Evolutionary conservation across 2,329 filamentous ascomycete genomes (phyloP), one percentile per base, ranked within the genome.

Genomic region (Fusarium humuli): DNA sequence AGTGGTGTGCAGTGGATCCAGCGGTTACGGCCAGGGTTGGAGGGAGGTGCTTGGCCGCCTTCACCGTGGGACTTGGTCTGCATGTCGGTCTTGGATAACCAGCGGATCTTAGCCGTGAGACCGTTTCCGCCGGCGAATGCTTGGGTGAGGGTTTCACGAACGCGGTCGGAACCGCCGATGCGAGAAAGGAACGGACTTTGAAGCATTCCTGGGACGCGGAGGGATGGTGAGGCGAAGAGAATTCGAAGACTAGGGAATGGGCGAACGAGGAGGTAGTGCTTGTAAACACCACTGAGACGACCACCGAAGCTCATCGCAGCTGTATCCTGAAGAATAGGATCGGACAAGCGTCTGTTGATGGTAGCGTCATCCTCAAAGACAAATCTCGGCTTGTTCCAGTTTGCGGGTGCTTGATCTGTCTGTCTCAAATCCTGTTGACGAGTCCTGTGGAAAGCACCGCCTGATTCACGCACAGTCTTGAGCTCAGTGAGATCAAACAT

Each of bases 1-100:
- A 94, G 80, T 5, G 92, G 92, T 23, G 92, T 94, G 75, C 91
- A 92, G 77, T 94, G 92, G 42, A 94, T 91, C 91, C 92, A 94
- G 45, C 91, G 85, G 50, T 86, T 85, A 20, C 90, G 85, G 1
- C 91, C 91, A 1, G 47, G 48, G 13, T 49, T 68, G 6, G 57
- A 42, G 2, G 61, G 64, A 2, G 70, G 61, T 34, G 67, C 53
- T 30, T 71, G 67, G 2, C 68, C 57, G 0, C 67, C 67, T 4
- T 59, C 63, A 54, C 88, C 85, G 20, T 61, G 32, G 13, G 32
- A 50, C 32, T 73, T 70, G 9, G 52, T 46, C 2, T 61, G 67
- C 9, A 58, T 47, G 2, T 73, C 71, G 2, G 57, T 57, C 12
- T 65, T 66, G 6, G 53, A 75, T 3, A 92, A 80, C 92, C 91